These are phyloP conservation scores for Termitomyces sp. DNA, from an alignment of 768 basidiomycete genomes.

Conservation along the genomic window DNA sequence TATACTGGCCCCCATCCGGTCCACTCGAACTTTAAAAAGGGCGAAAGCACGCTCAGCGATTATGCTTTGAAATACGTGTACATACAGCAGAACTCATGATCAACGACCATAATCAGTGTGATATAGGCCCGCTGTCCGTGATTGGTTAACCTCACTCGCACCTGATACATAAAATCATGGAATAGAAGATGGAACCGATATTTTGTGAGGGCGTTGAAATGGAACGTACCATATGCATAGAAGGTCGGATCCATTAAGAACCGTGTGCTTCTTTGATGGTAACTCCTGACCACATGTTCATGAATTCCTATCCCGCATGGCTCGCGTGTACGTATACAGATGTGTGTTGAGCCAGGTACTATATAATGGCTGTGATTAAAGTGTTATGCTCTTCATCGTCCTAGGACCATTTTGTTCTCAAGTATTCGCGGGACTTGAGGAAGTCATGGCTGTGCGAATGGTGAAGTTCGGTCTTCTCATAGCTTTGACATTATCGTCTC, in stretches of 20 bases:
- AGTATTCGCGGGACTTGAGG: background rate
- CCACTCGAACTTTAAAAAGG: background rate
- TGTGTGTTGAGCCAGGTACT: background rate
- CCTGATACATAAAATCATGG: background rate
- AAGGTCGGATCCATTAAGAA: conserved; percentile 2
- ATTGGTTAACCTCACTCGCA: background rate
- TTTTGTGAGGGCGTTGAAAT: background rate
- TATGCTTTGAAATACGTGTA: background rate
- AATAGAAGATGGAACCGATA: conserved; percentile 14
- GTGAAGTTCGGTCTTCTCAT: conserved; percentile 17
- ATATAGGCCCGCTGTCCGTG: background rate
- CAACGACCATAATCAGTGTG: background rate
- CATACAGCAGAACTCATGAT: background rate
- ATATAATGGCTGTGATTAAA: conserved; percentile 2
- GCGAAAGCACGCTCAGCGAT: background rate
- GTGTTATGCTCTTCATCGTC: background rate
- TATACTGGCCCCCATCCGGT: background rate
- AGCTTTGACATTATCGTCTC: conserved; percentile 15
- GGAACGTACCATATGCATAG: background rate
- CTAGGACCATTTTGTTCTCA: background rate
- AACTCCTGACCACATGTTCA: background rate
- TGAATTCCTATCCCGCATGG: conserved; percentile 1
- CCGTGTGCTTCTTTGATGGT: conserved; percentile 11
- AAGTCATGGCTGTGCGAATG: conserved; percentile 1
- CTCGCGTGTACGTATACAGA: conserved; percentile 7